Evolutionary conservation across 352 stramenopile species (phyloP).

Genomic region (Phytophthora pluvialis): DNA sequence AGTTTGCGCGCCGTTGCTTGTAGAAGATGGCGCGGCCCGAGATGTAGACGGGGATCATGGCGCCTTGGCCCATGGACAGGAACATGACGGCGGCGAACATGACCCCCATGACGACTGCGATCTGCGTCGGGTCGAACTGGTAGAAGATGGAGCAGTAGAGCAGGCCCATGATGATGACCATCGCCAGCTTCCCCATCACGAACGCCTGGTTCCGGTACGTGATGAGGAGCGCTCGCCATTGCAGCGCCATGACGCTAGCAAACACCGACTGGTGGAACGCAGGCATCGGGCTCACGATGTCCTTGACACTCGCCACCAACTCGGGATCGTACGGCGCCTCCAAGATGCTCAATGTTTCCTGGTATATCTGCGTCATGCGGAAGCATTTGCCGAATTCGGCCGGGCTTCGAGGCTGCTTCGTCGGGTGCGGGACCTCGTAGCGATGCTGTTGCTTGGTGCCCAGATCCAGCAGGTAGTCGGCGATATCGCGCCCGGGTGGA

Average conservation of each 20-base stretch:
- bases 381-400: conserved; percentile 45
- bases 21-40: conserved; percentile 21
- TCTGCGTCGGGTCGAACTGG: conserved; percentile 27
- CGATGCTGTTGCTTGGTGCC: conserved; percentile 38
- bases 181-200: conserved; percentile 39
- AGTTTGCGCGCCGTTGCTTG: conserved; percentile 19
- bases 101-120: conserved; percentile 21
- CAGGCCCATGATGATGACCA: conserved; percentile 51
- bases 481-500: conserved; percentile 30
- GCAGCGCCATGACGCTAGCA: conserved; percentile 29
- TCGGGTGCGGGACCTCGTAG: conserved; percentile 12
- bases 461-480: conserved; percentile 42
- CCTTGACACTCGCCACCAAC: conserved; percentile 23
- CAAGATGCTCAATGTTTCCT: conserved; percentile 11
- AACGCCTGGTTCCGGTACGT: conserved; percentile 53
- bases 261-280: conserved; percentile 41
- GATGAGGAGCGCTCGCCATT: conserved; percentile 61
- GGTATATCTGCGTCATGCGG: conserved; percentile 25
- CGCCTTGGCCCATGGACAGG: conserved; percentile 18
- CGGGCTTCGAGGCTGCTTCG: conserved; percentile 12
- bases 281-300: conserved; percentile 38
- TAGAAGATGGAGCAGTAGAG: conserved; percentile 37
- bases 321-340: conserved; percentile 20
- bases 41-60: conserved; percentile 26
- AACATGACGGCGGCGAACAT: conserved; percentile 29